Percentiles rank a stretch among this genome's conserved stretches.
Conservation (phyloP, 2,329 filamentous ascomycete species). For the Eutypa lata region DNA sequence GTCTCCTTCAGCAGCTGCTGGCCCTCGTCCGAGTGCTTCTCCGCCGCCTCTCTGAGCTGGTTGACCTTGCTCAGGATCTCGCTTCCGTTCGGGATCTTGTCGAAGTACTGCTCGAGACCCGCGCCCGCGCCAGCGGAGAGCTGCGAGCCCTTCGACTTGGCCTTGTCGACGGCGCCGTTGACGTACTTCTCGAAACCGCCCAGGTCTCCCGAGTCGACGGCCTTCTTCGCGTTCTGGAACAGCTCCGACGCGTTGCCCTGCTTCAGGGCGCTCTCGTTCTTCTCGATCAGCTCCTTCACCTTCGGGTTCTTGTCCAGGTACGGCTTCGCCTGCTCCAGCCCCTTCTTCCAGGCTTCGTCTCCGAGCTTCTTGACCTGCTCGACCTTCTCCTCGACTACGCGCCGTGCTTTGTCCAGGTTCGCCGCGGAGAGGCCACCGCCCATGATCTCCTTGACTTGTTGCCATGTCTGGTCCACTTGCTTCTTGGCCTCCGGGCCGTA, state of each 20-base stretch:
- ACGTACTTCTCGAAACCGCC: slow-evolving; percentile 60
- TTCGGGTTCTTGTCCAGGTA: slow-evolving; percentile 74
- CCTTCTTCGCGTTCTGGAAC: slow-evolving; percentile 59
- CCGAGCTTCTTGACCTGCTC: slow-evolving; percentile 65
- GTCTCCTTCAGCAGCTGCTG: slow-evolving; percentile 68
- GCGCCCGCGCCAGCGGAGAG: slow-evolving; percentile 36
- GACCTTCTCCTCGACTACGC: slow-evolving; percentile 67
- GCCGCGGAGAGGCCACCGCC: slow-evolving; percentile 55
- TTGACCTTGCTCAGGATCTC: slow-evolving; percentile 65
- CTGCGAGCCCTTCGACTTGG: slow-evolving; percentile 47
- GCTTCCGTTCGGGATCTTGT: slow-evolving; percentile 61
- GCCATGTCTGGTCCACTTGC: slow-evolving; percentile 69
- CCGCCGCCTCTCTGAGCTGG: slow-evolving; percentile 60
- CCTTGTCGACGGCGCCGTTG: slow-evolving; percentile 55
- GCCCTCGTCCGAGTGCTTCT: slow-evolving; percentile 67
- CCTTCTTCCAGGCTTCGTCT: slow-evolving; percentile 71
- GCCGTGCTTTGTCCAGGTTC: slow-evolving; percentile 53
- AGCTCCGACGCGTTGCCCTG: slow-evolving; percentile 63
- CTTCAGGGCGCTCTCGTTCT: slow-evolving; percentile 67
- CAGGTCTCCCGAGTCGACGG: slow-evolving; percentile 59
- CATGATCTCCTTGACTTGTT: slow-evolving; percentile 62
- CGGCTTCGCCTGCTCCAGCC: slow-evolving; percentile 66
- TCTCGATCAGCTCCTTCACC: slow-evolving; percentile 68
- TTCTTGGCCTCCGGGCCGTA: slow-evolving; percentile 76
- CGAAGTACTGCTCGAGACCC: slow-evolving; percentile 60